Evolutionary conservation across 495 filamentous ascomycete species (phyloP).

Genomic region (Penicillium pulvis): DNA sequence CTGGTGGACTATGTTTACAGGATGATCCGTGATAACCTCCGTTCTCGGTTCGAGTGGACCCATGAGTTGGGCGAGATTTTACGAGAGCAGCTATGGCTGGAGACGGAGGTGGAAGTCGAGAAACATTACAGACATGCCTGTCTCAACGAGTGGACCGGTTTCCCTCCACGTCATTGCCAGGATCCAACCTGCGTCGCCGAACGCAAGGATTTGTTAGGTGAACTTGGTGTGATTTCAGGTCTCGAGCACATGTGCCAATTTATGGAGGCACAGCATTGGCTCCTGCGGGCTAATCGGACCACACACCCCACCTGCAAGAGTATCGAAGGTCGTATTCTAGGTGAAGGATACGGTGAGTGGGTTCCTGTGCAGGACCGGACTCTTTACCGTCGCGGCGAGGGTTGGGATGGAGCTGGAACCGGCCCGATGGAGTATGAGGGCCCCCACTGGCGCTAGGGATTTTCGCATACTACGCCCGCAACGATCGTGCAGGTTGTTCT

Average conservation of each 20-base stretch:
- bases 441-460: not conserved
- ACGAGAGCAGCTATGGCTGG: constrained; percentile 27
- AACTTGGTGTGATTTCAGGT: not conserved
- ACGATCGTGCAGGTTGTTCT: not conserved
- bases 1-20: constrained; percentile 38
- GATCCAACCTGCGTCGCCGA: constrained; percentile 31
- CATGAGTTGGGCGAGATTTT: constrained; percentile 21
- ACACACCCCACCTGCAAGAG: constrained; percentile 37
- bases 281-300: constrained; percentile 40
- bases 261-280: constrained; percentile 40
- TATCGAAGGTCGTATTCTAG: constrained; percentile 32
- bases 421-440: constrained; percentile 34
- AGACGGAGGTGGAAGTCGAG: constrained; percentile 18
- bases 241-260: constrained; percentile 20
- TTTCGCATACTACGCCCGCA: not conserved
- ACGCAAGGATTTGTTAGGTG: constrained; percentile 2
- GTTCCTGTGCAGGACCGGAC: constrained; percentile 20
- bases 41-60: constrained; percentile 19
- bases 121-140: constrained; percentile 35
- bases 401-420: constrained; percentile 37
- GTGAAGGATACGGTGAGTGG: constrained; percentile 36
- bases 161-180: constrained; percentile 24
- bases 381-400: constrained; percentile 36
- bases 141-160: constrained; percentile 39
- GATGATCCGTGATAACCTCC: constrained; percentile 39